Percentiles rank a stretch among this genome's conserved stretches.
Conservation (phyloP, 257 asterid species). For the Plantago elongata region DNA sequence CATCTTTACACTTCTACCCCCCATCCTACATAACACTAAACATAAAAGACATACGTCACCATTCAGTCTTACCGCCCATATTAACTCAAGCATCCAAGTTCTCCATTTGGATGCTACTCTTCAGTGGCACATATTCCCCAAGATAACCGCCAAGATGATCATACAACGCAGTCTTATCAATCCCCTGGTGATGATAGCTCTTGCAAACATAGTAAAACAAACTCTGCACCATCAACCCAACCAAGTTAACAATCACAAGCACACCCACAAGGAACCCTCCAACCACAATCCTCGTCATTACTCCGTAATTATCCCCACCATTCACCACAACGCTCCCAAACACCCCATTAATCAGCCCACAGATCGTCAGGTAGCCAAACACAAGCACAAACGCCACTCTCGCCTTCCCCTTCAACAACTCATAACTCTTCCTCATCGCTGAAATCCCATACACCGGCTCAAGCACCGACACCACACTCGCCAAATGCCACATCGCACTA, state of each 20-base stretch:
- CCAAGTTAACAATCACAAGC: slow-evolving; percentile 76
- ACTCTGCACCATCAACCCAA: slow-evolving; percentile 87
- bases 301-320: slow-evolving; percentile 66
- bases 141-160: slow-evolving; percentile 98
- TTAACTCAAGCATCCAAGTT: slow-evolving; percentile 54
- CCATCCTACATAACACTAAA: slow-evolving; percentile 20
- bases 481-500: slow-evolving; percentile 91
- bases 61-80: slow-evolving; percentile 8
- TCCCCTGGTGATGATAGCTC: slow-evolving; percentile 86
- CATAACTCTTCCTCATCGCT: slow-evolving; percentile 76
- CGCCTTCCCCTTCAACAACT: slow-evolving; percentile 56
- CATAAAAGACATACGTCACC: slow-evolving; percentile 18
- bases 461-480: slow-evolving; percentile 85
- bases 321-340: slow-evolving; percentile 73
- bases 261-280: slow-evolving; percentile 92
- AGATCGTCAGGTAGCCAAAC: slow-evolving; percentile 53
- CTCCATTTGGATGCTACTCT: slow-evolving; percentile 96
- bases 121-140: slow-evolving; percentile 93
- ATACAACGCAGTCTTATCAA: slow-evolving; percentile 73
- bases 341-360: slow-evolving; percentile 57
- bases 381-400: slow-evolving; percentile 59
- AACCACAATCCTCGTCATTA: slow-evolving; percentile 56
- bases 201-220: slow-evolving; percentile 94
- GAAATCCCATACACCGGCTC: slow-evolving; percentile 67
- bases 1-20: slow-evolving; percentile 15